Percentiles rank a stretch among this genome's conserved stretches.
Evolutionary conservation across 2,329 filamentous ascomycete species (phyloP).

Genomic region (Metarhizium brunneum): DNA sequence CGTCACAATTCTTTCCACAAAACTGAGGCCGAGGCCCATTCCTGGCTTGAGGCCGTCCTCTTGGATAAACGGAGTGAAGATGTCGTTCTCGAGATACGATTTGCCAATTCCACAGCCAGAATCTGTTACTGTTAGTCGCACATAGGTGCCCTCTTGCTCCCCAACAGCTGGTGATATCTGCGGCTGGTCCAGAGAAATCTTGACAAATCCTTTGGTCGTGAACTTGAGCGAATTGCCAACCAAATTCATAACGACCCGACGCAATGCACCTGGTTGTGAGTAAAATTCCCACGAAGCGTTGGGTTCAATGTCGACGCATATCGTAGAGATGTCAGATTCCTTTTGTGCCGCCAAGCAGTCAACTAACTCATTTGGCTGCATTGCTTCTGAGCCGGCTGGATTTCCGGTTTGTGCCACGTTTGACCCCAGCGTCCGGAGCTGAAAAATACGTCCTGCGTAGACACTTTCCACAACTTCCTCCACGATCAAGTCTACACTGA

Average conservation of each 20-base stretch:
- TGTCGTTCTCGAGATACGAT: conserved; percentile 48
- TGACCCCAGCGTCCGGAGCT: conserved; percentile 6
- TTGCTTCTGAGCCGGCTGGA: not conserved
- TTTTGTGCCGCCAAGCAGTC: not conserved
- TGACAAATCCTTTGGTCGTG: conserved; percentile 29
- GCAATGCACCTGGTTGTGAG: conserved; percentile 41
- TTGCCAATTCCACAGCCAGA: conserved; percentile 57
- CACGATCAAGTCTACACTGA: conserved; percentile 29
- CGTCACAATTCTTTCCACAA: conserved; percentile 51
- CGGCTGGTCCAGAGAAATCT: conserved; percentile 14
- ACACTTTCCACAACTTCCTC: conserved; percentile 40
- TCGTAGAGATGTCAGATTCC: conserved; percentile 14
- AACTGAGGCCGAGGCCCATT: conserved; percentile 54
- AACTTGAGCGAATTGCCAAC: conserved; percentile 57
- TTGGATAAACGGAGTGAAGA: conserved; percentile 57
- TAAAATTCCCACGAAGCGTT: conserved; percentile 41
- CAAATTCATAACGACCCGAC: conserved; percentile 52
- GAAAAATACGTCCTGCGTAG: conserved; percentile 34
- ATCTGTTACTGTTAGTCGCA: conserved; percentile 43
- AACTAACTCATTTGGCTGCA: not conserved
- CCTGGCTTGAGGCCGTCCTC: conserved; percentile 52
- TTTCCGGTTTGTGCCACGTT: not conserved
- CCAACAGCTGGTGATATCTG: not conserved
- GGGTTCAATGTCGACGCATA: conserved; percentile 30
- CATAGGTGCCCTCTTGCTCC: conserved; percentile 11